phyloP scores from a whole-genome alignment of 2,329 filamentous ascomycete species.

The Aspergillus sp. region DNA sequence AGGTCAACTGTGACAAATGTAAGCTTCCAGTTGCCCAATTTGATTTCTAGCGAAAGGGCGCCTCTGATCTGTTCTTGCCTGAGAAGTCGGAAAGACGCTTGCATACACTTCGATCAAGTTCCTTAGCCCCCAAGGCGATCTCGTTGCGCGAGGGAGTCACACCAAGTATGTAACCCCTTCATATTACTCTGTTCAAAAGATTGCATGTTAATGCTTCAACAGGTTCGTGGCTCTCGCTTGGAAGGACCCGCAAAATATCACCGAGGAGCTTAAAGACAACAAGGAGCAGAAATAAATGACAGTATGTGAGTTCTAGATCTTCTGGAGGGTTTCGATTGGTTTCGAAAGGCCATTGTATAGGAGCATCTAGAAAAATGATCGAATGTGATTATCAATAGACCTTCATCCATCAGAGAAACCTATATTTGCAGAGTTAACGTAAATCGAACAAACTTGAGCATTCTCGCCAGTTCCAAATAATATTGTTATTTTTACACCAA shows the following conservation, averaged over 20 bases:
- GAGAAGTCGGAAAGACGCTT: slow-evolving; percentile 54
- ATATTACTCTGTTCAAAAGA: background rate
- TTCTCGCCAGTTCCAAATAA: no score
- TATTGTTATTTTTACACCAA: no score
- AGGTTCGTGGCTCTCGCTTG: slow-evolving; percentile 53
- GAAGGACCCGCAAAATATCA: slow-evolving; percentile 56
- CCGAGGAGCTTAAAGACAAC: slow-evolving; percentile 41
- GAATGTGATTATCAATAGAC: no score
- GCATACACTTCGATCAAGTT: slow-evolving; percentile 58
- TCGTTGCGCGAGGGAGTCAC: slow-evolving; percentile 59
- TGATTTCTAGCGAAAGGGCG: background rate
- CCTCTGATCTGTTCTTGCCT: no score
- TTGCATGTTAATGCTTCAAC: background rate
- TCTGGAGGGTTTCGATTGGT: background rate
- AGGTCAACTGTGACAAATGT: slow-evolving; percentile 60
- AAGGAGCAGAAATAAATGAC: background rate
- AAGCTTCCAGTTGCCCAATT: slow-evolving; percentile 13
- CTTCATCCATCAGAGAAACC: no score
- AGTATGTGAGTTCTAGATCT: background rate
- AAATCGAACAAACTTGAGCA: no score
- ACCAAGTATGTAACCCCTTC: slow-evolving; percentile 46
- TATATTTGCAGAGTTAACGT: no score
- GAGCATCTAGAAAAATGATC: no score
- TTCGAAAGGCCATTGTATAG: background rate
- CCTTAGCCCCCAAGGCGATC: slow-evolving; percentile 49